Evolutionary conservation across 805 yeast species (phyloP).

Genomic region (Pichia paraexigua): DNA sequence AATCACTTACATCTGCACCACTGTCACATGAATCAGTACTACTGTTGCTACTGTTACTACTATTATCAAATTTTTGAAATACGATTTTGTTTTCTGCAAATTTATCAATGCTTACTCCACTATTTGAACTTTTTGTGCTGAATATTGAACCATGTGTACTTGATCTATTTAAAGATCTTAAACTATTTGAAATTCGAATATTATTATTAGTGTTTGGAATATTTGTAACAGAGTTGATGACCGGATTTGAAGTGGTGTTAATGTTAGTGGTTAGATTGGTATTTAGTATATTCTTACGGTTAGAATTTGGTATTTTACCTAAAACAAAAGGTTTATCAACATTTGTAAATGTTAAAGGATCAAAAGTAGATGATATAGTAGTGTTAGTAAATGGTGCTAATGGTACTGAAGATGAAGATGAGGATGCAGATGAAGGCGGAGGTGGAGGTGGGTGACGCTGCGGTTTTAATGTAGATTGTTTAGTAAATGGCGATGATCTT

Average conservation of each 20-base stretch:
- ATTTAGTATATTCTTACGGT: neutral
- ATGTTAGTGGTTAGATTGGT: neutral
- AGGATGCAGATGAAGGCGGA: constrained; percentile 17
- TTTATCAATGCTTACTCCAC: constrained; percentile 31
- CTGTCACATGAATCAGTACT: neutral
- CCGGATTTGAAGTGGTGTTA: neutral
- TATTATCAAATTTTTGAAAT: constrained; percentile 38
- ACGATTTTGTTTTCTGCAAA: constrained; percentile 66
- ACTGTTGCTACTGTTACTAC: neutral
- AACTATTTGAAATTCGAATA: neutral
- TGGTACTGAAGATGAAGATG: constrained; percentile 8
- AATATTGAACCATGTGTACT: constrained; percentile 10
- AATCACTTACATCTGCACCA: neutral
- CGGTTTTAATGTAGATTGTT: constrained; percentile 41
- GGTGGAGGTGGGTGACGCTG: constrained; percentile 24
- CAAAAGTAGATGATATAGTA: neutral
- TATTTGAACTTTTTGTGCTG: constrained; percentile 8
- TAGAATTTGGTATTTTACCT: neutral
- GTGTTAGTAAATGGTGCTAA: neutral
- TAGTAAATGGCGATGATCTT: constrained; percentile 59
- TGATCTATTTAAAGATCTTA: constrained; percentile 9
- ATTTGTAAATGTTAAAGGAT: neutral
- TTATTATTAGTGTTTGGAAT: neutral
- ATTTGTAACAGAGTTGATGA: neutral
- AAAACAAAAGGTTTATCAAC: constrained; percentile 1